phyloP scores from a whole-genome alignment of 1,139 yeast species.

The Magnusiomyces fungicola region DNA sequence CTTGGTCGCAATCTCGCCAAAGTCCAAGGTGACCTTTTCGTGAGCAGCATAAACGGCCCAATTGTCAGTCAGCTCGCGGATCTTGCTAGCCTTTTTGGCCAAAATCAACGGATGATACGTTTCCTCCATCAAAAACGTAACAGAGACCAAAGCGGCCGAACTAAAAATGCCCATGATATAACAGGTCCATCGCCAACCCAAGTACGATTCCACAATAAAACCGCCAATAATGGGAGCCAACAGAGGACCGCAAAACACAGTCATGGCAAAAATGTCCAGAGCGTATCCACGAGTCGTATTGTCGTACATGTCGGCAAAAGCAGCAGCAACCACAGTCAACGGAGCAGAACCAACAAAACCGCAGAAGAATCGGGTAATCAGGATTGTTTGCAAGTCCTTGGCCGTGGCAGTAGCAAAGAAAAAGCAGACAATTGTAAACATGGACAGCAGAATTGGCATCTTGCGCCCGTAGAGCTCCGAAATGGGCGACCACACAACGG shows the following conservation, averaged over 20 bases:
- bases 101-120: constrained; percentile 43
- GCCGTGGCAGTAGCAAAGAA: constrained; percentile 68
- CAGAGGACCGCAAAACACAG: constrained; percentile 69
- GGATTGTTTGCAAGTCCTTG: constrained; percentile 60
- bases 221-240: constrained; percentile 52
- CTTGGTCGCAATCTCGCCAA: constrained; percentile 46
- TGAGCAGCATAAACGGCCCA: constrained; percentile 87
- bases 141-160: constrained; percentile 30
- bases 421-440: constrained; percentile 51
- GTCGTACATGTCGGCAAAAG: constrained; percentile 68
- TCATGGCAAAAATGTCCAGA: constrained; percentile 52
- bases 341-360: constrained; percentile 78
- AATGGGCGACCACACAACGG: constrained; percentile 72
- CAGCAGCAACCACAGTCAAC: constrained; percentile 75
- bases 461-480: constrained; percentile 71
- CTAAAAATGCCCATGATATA: constrained; percentile 49
- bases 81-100: constrained; percentile 38
- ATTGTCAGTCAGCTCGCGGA: constrained; percentile 45
- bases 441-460: constrained; percentile 46
- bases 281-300: constrained; percentile 60
- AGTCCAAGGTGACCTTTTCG: constrained; percentile 48
- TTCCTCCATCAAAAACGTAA: constrained; percentile 38
- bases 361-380: constrained; percentile 67
- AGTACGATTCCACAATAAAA: constrained; percentile 31
- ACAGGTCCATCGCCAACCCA: constrained; percentile 55